Base-by-base conservation (phyloP, 2,329 filamentous ascomycete species). In the Trichophyton simii region DNA sequence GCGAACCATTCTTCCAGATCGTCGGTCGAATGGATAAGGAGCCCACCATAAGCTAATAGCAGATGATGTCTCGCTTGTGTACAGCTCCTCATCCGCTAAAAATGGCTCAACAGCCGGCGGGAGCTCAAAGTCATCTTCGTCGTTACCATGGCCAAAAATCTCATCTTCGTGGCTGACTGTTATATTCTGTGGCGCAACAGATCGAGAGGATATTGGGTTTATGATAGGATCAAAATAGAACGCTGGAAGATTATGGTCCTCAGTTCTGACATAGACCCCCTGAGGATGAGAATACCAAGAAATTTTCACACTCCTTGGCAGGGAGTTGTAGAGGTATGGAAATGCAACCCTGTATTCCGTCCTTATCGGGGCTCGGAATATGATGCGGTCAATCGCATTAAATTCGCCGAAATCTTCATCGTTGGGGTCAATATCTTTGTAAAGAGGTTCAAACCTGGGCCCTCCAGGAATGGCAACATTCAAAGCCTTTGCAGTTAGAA, bases 391-490 rank as follows among this genome's bases (percentile, higher is more conserved):
- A 68, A 99, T 99, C 38, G 94, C 94, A 71, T 99, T 99, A 81
- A 99, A 99, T 75, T 99, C 94, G 75, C 94, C 94, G 75, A 99
- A 99, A 71, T 99, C 94, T 74, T 99, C 94, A 67, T 97, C 92
- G 68, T 99, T 99, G 1, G 94, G 94, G 73, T 99, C 91, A 64
- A 99, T 91, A 69, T 99, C 94, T 76, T 99, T 99, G 80, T 96
- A 99, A 20, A 99, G 75, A 25, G 94, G 94, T 75, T 99, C 94
- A 66, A 99, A 99, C 34, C 94, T 86, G 64, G 94, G 94, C 8
- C 94, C 95, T 72, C 94, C 94, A n/a, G 94, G 94, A 60, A 99
- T 89, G 8, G 95, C 92, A 59, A 99, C 92, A 68, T 99, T 99
- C 50, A 99, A 79, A 0, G 94, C 94, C 76, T 99, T 99, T 38